Conservation (phyloP, 768 basidiomycete genomes). For the Mycena pura region DNA sequence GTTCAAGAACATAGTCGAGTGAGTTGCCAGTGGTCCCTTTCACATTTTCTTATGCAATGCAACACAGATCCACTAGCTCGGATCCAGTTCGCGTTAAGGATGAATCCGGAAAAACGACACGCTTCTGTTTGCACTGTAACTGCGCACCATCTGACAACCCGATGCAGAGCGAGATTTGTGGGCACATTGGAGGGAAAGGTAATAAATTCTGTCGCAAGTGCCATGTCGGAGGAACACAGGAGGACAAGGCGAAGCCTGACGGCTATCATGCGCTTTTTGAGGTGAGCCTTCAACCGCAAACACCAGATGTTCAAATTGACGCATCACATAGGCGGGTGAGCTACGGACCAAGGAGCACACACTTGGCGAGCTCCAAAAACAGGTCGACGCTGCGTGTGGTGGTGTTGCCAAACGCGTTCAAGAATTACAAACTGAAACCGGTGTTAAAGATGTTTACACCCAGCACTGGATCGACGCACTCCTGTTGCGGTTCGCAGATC, state of each 20-base stretch:
- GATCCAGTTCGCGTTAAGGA: conserved; percentile 40
- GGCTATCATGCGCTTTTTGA: conserved; percentile 44
- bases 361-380: conserved; percentile 32
- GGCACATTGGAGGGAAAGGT: conserved; percentile 47
- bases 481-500: conserved; percentile 25
- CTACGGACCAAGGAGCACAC: conserved; percentile 30
- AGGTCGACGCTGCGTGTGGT: conserved; percentile 38
- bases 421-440: conserved; percentile 36
- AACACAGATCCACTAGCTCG: conserved; percentile 29
- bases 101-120: conserved; percentile 30
- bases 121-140: conserved; percentile 34
- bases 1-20: conserved; percentile 40
- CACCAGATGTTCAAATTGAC: not conserved
- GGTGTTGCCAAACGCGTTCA: conserved; percentile 38
- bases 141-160: conserved; percentile 48
- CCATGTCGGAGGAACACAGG: conserved; percentile 41
- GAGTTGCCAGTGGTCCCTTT: conserved; percentile 18
- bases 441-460: conserved; percentile 47
- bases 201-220: conserved; percentile 51
- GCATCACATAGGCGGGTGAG: conserved; percentile 28
- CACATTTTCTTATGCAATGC: conserved; percentile 21
- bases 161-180: conserved; percentile 42
- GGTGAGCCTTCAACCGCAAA: conserved; percentile 22
- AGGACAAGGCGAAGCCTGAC: conserved; percentile 36
- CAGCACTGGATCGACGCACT: conserved; percentile 46